A percentile compares a stretch with the other conserved stretches of the same genome.
These are phyloP conservation scores for Alternaria burnsii DNA, from an alignment of 2,329 filamentous ascomycete genomes.

Conservation along the genomic window DNA sequence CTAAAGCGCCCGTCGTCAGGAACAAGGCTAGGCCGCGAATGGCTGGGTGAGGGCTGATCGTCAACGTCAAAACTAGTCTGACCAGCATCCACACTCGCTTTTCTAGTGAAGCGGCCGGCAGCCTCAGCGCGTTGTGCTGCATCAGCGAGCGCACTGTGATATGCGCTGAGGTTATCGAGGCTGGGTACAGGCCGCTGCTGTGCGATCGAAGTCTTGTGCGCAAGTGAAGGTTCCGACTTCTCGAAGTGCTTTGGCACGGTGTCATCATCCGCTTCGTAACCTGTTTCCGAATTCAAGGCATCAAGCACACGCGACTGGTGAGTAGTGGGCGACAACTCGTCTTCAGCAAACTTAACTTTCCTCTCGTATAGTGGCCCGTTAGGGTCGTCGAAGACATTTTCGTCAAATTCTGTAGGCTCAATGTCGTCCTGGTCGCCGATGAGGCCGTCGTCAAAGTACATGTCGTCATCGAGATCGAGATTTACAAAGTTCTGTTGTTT, in stretches of 20 bases:
- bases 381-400: slow-evolving; percentile 74
- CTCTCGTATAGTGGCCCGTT: slow-evolving; percentile 59
- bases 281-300: slow-evolving; percentile 31
- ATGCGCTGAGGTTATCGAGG: slow-evolving; percentile 69
- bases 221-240: slow-evolving; percentile 57
- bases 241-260: slow-evolving; percentile 35
- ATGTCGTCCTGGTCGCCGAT: slow-evolving; percentile 60
- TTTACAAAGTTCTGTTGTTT: slow-evolving; percentile 17
- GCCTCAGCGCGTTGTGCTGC: slow-evolving; percentile 80
- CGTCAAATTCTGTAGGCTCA: slow-evolving; percentile 70
- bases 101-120: slow-evolving; percentile 76
- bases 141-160: slow-evolving; percentile 84
- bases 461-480: slow-evolving; percentile 59
- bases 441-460: slow-evolving; percentile 75
- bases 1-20: slow-evolving; percentile 61
- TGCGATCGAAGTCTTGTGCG: slow-evolving; percentile 57
- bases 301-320: slow-evolving; percentile 29
- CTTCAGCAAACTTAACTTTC: slow-evolving; percentile 44
- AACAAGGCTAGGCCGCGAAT: slow-evolving; percentile 55
- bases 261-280: slow-evolving; percentile 47
- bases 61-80: slow-evolving; percentile 43
- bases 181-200: slow-evolving; percentile 43
- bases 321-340: slow-evolving; percentile 23
- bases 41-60: slow-evolving; percentile 42
- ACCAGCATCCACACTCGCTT: slow-evolving; percentile 56